Evolutionary conservation across 2,329 filamentous ascomycete species (phyloP).

Genomic region (Calonectria honghensis): DNA sequence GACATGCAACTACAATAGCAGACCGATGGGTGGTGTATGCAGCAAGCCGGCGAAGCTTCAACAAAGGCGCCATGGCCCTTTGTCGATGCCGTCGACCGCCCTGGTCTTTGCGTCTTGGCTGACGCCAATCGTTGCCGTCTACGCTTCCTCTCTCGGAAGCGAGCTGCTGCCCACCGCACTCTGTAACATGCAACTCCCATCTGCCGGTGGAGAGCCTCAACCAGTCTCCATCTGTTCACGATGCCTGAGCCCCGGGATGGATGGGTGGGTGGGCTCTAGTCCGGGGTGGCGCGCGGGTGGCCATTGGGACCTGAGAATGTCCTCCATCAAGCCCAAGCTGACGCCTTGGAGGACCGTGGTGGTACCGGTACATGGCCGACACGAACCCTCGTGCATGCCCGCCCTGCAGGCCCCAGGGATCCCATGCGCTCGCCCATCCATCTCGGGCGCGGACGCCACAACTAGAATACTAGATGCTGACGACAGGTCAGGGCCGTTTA

Average conservation of each 20-base stretch:
- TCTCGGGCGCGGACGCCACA: conserved; percentile 30
- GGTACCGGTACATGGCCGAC: conserved; percentile 39
- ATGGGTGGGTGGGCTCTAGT: conserved; percentile 12
- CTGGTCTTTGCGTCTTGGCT: conserved; percentile 24
- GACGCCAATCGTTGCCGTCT: conserved; percentile 25
- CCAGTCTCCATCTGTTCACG: conserved; percentile 16
- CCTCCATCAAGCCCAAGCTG: conserved; percentile 4
- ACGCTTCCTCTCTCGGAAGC: conserved; percentile 24
- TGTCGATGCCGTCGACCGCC: conserved; percentile 17
- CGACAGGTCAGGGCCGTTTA: conserved; percentile 19
- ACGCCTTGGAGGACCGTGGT: conserved; percentile 13
- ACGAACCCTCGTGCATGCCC: conserved; percentile 38
- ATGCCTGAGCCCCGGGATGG: not conserved
- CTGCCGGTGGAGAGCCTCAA: conserved; percentile 36
- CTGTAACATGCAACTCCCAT: conserved; percentile 36
- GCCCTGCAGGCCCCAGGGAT: conserved; percentile 34
- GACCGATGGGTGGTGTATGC: conserved; percentile 21
- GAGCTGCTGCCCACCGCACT: conserved; percentile 30
- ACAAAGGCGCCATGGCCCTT: conserved; percentile 9
- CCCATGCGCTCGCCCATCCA: conserved; percentile 21
- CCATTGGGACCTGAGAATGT: conserved; percentile 28
- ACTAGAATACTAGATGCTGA: conserved; percentile 34
- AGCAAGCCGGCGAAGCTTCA: not conserved
- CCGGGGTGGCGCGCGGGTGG: conserved; percentile 30
- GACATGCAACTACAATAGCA: conserved; percentile 6